Conservation (phyloP, 768 basidiomycete species). For the Lentinula edodes region DNA sequence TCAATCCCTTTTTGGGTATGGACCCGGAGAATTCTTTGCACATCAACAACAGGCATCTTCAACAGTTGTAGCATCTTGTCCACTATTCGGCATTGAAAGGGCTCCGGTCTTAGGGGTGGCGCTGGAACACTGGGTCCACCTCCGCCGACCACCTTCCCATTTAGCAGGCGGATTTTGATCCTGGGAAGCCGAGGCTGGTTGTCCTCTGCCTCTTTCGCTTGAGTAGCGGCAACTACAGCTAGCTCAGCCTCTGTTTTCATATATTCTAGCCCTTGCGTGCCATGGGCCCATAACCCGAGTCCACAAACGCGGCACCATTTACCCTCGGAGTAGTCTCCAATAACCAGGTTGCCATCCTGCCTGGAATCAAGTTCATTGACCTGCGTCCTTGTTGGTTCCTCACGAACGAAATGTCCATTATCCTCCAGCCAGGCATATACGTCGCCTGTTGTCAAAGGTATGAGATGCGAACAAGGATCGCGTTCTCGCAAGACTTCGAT, state of each 20-base stretch:
- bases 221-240: not conserved
- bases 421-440: constrained; percentile 42
- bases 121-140: not conserved
- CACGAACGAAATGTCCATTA: constrained; percentile 31
- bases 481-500: constrained; percentile 5
- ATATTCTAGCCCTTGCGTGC: not conserved
- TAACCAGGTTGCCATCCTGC: not conserved
- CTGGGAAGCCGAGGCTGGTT: not conserved
- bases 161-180: not conserved
- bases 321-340: not conserved
- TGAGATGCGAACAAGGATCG: constrained; percentile 10
- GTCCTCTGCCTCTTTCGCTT: not conserved
- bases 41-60: constrained; percentile 5
- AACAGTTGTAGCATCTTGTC: not conserved
- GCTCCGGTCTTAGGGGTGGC: not conserved
- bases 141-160: not conserved
- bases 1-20: not conserved
- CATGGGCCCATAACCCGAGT: constrained; percentile 5
- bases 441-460: constrained; percentile 34
- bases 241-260: not conserved
- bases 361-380: not conserved
- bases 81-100: constrained; percentile 3
- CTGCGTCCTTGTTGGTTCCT: constrained; percentile 9
- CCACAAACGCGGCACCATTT: constrained; percentile 7
- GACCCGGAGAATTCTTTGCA: not conserved